Percentiles rank a stretch among this genome's conserved stretches.
Evolutionary conservation across 768 basidiomycete species (phyloP).

Genomic region (Panaeolus papilionaceus): DNA sequence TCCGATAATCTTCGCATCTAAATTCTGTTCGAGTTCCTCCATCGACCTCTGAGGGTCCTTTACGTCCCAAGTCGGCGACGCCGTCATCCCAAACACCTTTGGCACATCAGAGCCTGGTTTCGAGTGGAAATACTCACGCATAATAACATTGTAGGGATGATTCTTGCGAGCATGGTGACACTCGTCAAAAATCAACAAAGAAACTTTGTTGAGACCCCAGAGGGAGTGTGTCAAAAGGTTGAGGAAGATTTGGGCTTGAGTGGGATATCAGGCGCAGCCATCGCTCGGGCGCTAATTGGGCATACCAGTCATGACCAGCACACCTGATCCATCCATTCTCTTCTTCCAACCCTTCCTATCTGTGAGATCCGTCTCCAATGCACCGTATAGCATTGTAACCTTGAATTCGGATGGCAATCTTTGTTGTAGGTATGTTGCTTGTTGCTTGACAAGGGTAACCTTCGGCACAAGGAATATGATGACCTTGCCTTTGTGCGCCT

Average conservation of each 20-base stretch:
- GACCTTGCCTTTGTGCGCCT: constrained; percentile 57
- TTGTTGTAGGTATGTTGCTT: constrained; percentile 60
- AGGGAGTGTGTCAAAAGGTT: constrained; percentile 83
- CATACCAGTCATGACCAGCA: constrained; percentile 87
- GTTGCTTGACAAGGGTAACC: constrained; percentile 86
- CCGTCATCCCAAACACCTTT: constrained; percentile 94
- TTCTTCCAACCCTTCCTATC: constrained; percentile 70
- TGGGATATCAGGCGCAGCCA: neutral
- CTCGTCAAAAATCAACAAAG: constrained; percentile 82
- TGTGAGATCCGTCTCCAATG: constrained; percentile 72
- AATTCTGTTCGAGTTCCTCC: constrained; percentile 65
- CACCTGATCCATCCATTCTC: constrained; percentile 68
- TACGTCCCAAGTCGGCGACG: constrained; percentile 86
- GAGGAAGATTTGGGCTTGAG: constrained; percentile 79
- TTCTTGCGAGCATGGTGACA: constrained; percentile 81
- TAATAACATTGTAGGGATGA: constrained; percentile 80
- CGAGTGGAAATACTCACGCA: constrained; percentile 69
- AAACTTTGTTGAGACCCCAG: constrained; percentile 72
- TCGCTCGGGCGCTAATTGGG: constrained; percentile 4
- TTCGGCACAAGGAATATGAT: constrained; percentile 86
- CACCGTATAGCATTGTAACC: constrained; percentile 74
- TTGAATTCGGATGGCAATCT: constrained; percentile 32
- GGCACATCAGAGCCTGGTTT: constrained; percentile 54
- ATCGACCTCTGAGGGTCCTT: constrained; percentile 72
- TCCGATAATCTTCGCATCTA: constrained; percentile 77